These are phyloP conservation scores for Paratinospora sagittata DNA, from an alignment of 164 flowering plant species.

Conservation along the genomic window DNA sequence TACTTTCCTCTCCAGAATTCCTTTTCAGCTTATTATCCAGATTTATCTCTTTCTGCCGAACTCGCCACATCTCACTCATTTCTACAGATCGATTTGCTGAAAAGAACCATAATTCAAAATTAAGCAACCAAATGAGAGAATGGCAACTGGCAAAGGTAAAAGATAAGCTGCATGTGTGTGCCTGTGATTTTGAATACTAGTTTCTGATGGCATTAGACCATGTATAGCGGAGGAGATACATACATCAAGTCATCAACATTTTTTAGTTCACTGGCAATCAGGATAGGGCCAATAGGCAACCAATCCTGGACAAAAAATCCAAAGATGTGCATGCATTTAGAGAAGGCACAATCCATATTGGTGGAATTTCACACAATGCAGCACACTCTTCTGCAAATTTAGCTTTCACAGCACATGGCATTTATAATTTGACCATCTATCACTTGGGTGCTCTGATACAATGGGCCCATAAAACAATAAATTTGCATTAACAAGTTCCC, in stretches of 20 bases:
- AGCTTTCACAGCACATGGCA: background rate
- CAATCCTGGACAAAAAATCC: no score
- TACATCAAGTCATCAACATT: background rate
- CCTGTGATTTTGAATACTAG: background rate
- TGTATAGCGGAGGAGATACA: background rate
- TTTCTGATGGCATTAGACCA: background rate
- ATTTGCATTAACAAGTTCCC: background rate
- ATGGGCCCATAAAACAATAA: background rate
- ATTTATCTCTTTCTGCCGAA: slow-evolving; percentile 68
- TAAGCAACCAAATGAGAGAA: slow-evolving; percentile 3
- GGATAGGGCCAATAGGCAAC: no score
- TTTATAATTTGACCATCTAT: background rate
- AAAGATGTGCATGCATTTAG: background rate
- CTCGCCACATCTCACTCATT: slow-evolving; percentile 89
- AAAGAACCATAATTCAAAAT: slow-evolving; percentile 9
- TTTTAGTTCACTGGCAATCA: no score
- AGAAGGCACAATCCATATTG: background rate
- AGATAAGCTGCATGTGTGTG: background rate
- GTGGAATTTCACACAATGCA: background rate
- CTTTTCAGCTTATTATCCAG: slow-evolving; percentile 47
- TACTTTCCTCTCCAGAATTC: slow-evolving; percentile 26
- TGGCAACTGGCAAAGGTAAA: background rate
- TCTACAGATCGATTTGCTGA: slow-evolving; percentile 84
- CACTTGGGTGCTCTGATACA: background rate
- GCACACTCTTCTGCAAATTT: background rate